These are phyloP conservation scores for Pyrenochaeta sp. DNA, from an alignment of 2,329 filamentous ascomycete genomes.

Conservation along the genomic window DNA sequence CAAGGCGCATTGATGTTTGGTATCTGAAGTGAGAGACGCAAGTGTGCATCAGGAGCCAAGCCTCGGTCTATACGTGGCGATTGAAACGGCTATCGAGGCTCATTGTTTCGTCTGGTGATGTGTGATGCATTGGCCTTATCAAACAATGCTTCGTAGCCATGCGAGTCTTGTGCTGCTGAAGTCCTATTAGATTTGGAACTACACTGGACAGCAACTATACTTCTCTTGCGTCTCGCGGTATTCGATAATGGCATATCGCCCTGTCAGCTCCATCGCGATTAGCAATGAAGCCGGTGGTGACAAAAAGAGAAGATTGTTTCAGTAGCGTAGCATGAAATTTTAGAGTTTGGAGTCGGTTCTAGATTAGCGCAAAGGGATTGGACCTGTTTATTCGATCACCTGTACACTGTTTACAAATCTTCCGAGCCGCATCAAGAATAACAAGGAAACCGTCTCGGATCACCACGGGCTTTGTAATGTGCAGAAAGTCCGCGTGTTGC, in stretches of 20 bases:
- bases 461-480: not conserved
- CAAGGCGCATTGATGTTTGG: slow-evolving; percentile 42
- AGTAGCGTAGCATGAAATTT: slow-evolving; percentile 33
- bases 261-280: not conserved
- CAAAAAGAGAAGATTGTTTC: slow-evolving; percentile 21
- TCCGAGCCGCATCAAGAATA: not conserved
- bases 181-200: not conserved
- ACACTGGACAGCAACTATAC: too few species aligned
- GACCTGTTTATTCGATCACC: slow-evolving; percentile 7
- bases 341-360: slow-evolving; percentile 31
- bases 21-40: slow-evolving; percentile 30
- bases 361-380: slow-evolving; percentile 25
- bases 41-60: slow-evolving; percentile 38
- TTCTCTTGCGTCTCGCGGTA: not conserved
- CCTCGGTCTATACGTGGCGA: slow-evolving; percentile 32
- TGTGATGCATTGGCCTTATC: too few species aligned
- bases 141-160: not conserved
- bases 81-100: slow-evolving; percentile 29
- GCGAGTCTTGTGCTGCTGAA: not conserved
- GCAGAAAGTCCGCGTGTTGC: not conserved
- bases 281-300: slow-evolving; percentile 4
- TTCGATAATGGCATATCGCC: not conserved
- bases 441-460: not conserved
- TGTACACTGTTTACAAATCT: slow-evolving; percentile 23
- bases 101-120: slow-evolving; percentile 6